phyloP scores from a whole-genome alignment of 768 basidiomycete species.

The Calocybe indica region DNA sequence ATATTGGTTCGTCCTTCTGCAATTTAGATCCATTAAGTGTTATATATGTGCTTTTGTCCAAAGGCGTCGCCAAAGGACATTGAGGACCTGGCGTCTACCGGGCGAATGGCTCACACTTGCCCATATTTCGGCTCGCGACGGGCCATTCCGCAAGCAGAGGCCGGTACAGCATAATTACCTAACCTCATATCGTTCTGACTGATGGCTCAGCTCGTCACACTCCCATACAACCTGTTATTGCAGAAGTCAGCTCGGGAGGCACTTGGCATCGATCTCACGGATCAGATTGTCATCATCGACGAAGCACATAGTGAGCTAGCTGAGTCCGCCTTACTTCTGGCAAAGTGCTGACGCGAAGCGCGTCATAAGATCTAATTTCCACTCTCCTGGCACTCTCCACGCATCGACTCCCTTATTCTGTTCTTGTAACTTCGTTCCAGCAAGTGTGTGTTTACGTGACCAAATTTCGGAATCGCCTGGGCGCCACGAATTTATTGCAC shows the following conservation, averaged over 20 bases:
- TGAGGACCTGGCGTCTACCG: slow-evolving; percentile 79
- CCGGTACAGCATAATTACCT: slow-evolving; percentile 21
- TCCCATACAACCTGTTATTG: slow-evolving; percentile 91
- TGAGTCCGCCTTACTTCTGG: neutral
- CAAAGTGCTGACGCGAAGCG: neutral
- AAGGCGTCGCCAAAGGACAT: slow-evolving; percentile 91
- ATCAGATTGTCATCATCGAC: slow-evolving; percentile 87
- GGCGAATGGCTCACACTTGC: slow-evolving; percentile 66
- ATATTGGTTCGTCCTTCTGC: slow-evolving; percentile 53
- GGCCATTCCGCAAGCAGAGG: slow-evolving; percentile 90
- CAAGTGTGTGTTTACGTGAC: slow-evolving; percentile 77
- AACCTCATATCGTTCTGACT: neutral
- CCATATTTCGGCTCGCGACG: slow-evolving; percentile 90
- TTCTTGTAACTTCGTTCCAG: slow-evolving; percentile 54
- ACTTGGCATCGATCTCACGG: slow-evolving; percentile 76
- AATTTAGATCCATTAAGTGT: neutral
- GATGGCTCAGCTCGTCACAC: slow-evolving; percentile 63
- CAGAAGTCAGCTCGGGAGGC: slow-evolving; percentile 81
- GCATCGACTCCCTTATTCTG: slow-evolving; percentile 49
- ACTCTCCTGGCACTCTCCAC: slow-evolving; percentile 87
- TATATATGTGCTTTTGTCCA: neutral
- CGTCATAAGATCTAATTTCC: slow-evolving; percentile 69
- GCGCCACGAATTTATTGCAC: slow-evolving; percentile 66
- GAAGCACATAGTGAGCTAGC: slow-evolving; percentile 86
- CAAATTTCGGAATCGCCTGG: slow-evolving; percentile 74